phyloP scores from a whole-genome alignment of 1,284 basidiomycete genomes.

The Apiotrichum siamense region DNA sequence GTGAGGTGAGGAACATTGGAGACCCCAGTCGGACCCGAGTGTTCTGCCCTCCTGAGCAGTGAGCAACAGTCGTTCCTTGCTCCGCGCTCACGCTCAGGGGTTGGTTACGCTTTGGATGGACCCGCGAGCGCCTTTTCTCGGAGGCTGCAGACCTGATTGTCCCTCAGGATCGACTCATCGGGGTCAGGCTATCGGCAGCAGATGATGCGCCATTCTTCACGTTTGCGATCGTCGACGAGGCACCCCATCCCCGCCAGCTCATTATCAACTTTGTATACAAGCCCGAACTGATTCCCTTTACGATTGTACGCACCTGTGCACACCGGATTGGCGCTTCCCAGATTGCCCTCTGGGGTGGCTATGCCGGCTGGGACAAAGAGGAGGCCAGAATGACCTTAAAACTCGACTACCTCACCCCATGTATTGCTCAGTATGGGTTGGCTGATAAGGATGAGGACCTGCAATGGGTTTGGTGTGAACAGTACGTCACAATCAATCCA shows the following conservation, averaged over 20 bases:
- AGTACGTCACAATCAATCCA: not conserved
- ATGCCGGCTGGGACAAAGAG: constrained; percentile 1
- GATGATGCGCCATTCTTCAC: not conserved
- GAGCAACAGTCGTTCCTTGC: too few relatives aligned
- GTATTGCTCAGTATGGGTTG: constrained; percentile 7
- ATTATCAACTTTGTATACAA: not conserved
- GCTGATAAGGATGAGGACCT: not conserved
- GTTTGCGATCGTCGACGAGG: not conserved
- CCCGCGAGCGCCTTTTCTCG: not conserved
- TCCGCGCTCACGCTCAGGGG: not conserved
- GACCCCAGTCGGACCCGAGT: not conserved
- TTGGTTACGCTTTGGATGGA: not conserved
- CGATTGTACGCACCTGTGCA: not conserved
- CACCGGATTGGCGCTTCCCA: not conserved
- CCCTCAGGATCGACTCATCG: not conserved
- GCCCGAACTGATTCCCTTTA: not conserved
- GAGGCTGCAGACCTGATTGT: not conserved
- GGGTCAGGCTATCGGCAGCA: not conserved
- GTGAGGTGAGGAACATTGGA: not conserved
- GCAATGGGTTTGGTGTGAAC: constrained; percentile 10
- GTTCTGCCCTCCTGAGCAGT: not conserved
- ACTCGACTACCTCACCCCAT: not conserved
- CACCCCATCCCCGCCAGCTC: not conserved
- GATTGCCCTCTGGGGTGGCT: constrained; percentile 11
- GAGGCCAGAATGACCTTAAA: not conserved